A percentile compares a stretch with the other conserved stretches of the same genome.
phyloP scores from a whole-genome alignment of 192 early-diverging fungal species.

The Glomus cerebriforme region DNA sequence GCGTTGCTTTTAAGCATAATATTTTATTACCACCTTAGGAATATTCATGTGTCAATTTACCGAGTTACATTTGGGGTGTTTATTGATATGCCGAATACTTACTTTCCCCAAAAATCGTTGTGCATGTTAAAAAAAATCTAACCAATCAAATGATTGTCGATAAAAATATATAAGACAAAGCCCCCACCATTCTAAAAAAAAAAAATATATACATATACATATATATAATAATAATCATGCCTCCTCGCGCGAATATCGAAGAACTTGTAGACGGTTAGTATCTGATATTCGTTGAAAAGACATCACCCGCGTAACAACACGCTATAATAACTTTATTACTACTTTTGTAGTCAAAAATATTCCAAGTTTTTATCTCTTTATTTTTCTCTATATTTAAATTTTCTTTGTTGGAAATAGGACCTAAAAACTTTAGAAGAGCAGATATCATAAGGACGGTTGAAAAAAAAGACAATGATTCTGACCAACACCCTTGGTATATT shows the following conservation, averaged over 20 bases:
- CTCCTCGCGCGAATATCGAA: background rate
- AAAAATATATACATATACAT: background rate
- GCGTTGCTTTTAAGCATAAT: background rate
- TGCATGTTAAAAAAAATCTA: background rate
- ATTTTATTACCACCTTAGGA: background rate
- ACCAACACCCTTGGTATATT: slow-evolving; percentile 52
- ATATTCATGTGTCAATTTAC: background rate
- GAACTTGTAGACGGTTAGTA: background rate
- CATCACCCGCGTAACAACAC: no score
- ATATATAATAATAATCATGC: background rate
- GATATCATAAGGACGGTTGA: slow-evolving; percentile 40
- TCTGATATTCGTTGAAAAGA: no score
- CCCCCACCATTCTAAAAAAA: background rate
- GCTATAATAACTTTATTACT: background rate
- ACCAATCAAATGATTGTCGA: background rate
- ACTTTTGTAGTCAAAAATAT: background rate
- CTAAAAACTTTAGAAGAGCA: slow-evolving; percentile 40
- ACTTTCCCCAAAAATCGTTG: background rate
- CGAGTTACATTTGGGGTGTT: no score
- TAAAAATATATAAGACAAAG: no score
- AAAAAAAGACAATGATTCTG: slow-evolving; percentile 37
- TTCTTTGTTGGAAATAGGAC: slow-evolving; percentile 13
- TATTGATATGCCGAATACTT: no score
- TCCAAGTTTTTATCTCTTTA: background rate
- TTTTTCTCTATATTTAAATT: background rate